Evolutionary conservation across 176 grass and related monocot species (phyloP).

Genomic region (Juncus inflexus): DNA sequence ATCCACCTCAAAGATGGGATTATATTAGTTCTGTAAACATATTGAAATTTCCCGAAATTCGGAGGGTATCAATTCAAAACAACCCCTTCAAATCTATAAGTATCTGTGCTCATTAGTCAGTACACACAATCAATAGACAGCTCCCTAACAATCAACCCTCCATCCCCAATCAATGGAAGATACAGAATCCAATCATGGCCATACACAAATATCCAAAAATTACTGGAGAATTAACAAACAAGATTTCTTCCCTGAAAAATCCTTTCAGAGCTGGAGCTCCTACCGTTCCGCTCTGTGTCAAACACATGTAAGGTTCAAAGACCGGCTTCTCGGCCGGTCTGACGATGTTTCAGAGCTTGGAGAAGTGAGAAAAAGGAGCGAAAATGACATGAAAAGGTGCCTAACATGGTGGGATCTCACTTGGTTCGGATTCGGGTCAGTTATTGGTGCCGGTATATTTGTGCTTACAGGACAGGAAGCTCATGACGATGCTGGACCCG

Average conservation of each 20-base stretch:
- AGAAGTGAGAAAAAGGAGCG: constrained; percentile 58
- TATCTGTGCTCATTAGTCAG: too few relatives aligned
- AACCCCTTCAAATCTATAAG: too few relatives aligned
- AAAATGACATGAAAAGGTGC: constrained; percentile 86
- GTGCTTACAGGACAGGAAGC: constrained; percentile 80
- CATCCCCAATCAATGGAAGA: too few relatives aligned
- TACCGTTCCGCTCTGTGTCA: constrained; percentile 45
- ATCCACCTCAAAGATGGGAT: too few relatives aligned
- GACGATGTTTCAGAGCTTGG: constrained; percentile 58
- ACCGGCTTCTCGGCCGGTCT: constrained; percentile 63
- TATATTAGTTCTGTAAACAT: too few relatives aligned
- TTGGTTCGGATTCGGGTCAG: constrained; percentile 91
- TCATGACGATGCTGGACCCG: constrained; percentile 73
- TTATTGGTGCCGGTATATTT: constrained; percentile 90
- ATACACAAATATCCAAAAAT: constrained; percentile 21
- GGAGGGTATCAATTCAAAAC: too few relatives aligned
- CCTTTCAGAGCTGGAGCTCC: constrained; percentile 68
- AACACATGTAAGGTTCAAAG: constrained; percentile 40
- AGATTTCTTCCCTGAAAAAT: constrained; percentile 93
- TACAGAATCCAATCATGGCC: too few relatives aligned
- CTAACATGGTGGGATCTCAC: constrained; percentile 96
- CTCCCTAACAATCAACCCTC: too few relatives aligned
- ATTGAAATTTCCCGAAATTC: too few relatives aligned
- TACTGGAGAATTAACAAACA: constrained; percentile 83
- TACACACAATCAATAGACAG: too few relatives aligned